These are phyloP conservation scores for Arctium lappa DNA, from an alignment of 129 eudicot genomes.

Conservation along the genomic window DNA sequence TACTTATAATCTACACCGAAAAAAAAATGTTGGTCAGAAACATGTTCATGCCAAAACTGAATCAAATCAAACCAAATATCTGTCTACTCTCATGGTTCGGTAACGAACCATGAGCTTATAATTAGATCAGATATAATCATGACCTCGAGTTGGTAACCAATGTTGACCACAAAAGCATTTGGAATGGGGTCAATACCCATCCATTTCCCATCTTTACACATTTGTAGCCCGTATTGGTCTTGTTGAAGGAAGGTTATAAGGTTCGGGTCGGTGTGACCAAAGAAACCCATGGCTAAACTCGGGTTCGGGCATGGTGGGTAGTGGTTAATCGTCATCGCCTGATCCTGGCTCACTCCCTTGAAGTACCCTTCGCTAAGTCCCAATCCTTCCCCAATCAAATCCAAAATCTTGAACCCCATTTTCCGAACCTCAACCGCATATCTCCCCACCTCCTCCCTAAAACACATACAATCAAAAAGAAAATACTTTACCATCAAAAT, in stretches of 20 bases:
- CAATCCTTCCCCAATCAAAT: constrained; percentile 39
- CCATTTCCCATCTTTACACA: constrained; percentile 44
- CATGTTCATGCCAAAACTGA: neutral
- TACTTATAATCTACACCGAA: constrained; percentile 40
- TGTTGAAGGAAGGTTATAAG: constrained; percentile 44
- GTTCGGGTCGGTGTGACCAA: constrained; percentile 41
- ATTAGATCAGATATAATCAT: neutral
- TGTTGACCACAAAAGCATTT: constrained; percentile 54
- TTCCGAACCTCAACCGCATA: constrained; percentile 29
- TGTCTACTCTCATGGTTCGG: constrained; percentile 1
- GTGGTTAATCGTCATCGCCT: constrained; percentile 25
- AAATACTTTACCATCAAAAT: neutral
- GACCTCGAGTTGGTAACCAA: constrained; percentile 49
- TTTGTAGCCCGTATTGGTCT: constrained; percentile 46
- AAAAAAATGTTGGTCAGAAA: neutral
- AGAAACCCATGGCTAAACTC: constrained; percentile 43
- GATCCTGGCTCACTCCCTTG: constrained; percentile 21
- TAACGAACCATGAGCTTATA: neutral
- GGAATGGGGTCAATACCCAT: constrained; percentile 44
- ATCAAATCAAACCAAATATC: no score
- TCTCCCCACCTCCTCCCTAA: constrained; percentile 32
- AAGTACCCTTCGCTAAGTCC: constrained; percentile 39
- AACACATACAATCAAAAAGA: neutral
- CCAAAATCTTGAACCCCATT: constrained; percentile 37
- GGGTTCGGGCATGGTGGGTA: constrained; percentile 54